A percentile compares a stretch with the other conserved stretches of the same genome.
Conservation (phyloP, 768 basidiomycete species). For the Scleroderma bovista region DNA sequence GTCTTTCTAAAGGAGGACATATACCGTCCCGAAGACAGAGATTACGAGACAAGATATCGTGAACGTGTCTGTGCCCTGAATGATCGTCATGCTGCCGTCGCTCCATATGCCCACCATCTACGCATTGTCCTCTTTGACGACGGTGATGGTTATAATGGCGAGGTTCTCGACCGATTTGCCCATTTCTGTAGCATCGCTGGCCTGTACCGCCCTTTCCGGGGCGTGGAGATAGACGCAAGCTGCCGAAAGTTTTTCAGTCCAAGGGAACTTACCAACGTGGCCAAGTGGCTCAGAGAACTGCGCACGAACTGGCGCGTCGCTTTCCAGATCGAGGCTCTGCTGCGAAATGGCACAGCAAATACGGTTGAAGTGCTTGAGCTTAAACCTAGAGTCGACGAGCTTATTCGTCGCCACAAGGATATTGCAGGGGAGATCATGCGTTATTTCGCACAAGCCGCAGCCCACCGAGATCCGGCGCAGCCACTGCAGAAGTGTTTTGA, state of each 20-base stretch:
- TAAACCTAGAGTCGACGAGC: conserved; percentile 35
- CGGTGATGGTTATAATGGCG: conserved; percentile 27
- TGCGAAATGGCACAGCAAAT: conserved; percentile 58
- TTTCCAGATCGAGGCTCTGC: conserved; percentile 70
- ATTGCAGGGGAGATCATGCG: conserved; percentile 48
- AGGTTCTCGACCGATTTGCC: conserved; percentile 44
- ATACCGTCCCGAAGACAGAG: conserved; percentile 40
- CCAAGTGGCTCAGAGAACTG: conserved; percentile 36
- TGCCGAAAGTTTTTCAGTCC: conserved; percentile 45
- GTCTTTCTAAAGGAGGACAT: conserved; percentile 56
- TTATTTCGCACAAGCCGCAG: conserved; percentile 45
- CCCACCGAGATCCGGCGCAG: conserved; percentile 39
- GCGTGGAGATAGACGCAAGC: conserved; percentile 44
- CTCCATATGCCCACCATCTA: conserved; percentile 69
- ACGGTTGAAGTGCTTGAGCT: conserved; percentile 51
- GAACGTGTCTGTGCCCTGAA: conserved; percentile 55
- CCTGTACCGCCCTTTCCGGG: conserved; percentile 29
- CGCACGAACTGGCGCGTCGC: conserved; percentile 50
- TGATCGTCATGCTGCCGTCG: conserved; percentile 51
- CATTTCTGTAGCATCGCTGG: conserved; percentile 49
- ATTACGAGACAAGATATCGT: conserved; percentile 42
- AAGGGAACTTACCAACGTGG: conserved; percentile 42
- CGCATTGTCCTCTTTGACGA: conserved; percentile 54
- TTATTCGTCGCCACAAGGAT: conserved; percentile 32
- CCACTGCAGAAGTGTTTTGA: conserved; percentile 43